Conservation (phyloP, 1,139 yeast genomes). For the Geotrichum candidum region DNA sequence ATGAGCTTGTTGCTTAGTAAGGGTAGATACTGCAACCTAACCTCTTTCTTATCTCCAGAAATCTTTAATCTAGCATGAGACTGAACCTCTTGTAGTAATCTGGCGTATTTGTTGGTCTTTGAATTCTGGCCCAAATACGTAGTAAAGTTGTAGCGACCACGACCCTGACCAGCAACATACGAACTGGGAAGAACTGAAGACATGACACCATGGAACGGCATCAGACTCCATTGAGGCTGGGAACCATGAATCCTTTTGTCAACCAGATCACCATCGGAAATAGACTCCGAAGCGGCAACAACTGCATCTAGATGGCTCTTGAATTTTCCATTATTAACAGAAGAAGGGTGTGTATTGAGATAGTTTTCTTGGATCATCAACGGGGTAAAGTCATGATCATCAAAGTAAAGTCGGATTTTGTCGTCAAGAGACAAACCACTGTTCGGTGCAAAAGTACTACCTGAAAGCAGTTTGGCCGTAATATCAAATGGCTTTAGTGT, state of each 20-base stretch:
- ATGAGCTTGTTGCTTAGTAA: constrained; percentile 51
- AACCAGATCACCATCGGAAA: constrained; percentile 73
- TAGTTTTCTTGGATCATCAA: constrained; percentile 96
- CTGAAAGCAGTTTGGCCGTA: constrained; percentile 61
- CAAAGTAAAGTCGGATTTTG: constrained; percentile 83
- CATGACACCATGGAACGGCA: constrained; percentile 87
- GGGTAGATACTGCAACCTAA: constrained; percentile 75
- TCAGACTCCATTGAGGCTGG: constrained; percentile 91
- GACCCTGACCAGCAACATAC: constrained; percentile 64
- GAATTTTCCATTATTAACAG: constrained; percentile 17
- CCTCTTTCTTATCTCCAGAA: constrained; percentile 66
- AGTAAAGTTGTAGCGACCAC: constrained; percentile 71
- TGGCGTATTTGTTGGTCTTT: constrained; percentile 66
- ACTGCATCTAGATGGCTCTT: constrained; percentile 53
- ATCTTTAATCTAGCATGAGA: constrained; percentile 80
- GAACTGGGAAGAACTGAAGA: constrained; percentile 81
- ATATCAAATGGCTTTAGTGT: constrained; percentile 93
- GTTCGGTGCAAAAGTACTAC: constrained; percentile 52
- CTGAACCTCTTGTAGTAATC: constrained; percentile 80
- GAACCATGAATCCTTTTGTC: constrained; percentile 79
- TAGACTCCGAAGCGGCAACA: constrained; percentile 78
- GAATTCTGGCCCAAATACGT: constrained; percentile 90
- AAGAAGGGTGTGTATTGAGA: constrained; percentile 52
- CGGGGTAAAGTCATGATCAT: constrained; percentile 92
- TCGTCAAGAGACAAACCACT: constrained; percentile 60